A percentile compares a stretch with the other conserved stretches of the same genome.
Evolutionary conservation across 345 rosid species (phyloP).

Genomic region (Arabidopsis suecica): DNA sequence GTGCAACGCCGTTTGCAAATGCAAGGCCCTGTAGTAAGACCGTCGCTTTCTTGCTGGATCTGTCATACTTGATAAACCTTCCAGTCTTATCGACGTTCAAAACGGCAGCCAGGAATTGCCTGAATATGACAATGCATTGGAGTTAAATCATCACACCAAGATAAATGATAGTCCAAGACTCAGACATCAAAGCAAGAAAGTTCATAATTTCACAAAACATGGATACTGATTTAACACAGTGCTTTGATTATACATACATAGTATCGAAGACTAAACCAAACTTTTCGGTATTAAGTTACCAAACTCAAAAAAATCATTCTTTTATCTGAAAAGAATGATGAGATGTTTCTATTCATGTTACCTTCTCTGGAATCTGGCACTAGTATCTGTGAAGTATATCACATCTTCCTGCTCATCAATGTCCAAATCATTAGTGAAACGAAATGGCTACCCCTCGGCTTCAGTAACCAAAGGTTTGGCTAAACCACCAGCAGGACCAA

Average conservation of each 20-base stretch:
- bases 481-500: slow-evolving; percentile 71
- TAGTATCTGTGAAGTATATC: slow-evolving; percentile 75
- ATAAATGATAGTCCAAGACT: not conserved
- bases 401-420: slow-evolving; percentile 61
- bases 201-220: not conserved
- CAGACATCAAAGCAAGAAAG: not conserved
- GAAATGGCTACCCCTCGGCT: slow-evolving; percentile 63
- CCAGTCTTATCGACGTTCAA: slow-evolving; percentile 63
- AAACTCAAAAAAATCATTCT: not conserved
- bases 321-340: not conserved
- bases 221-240: not conserved
- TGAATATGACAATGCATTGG: slow-evolving; percentile 34
- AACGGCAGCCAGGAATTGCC: slow-evolving; percentile 61
- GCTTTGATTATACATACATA: too few relatives aligned
- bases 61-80: slow-evolving; percentile 66
- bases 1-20: slow-evolving; percentile 75
- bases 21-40: slow-evolving; percentile 61
- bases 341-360: slow-evolving; percentile 18
- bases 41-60: slow-evolving; percentile 56
- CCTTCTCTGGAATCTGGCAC: slow-evolving; percentile 72
- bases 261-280: not conserved
- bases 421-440: slow-evolving; percentile 77
- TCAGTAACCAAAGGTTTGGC: slow-evolving; percentile 58
- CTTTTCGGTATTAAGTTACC: not conserved
- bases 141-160: slow-evolving; percentile 13